phyloP scores from a whole-genome alignment of 805 yeast genomes.

The Pichia scutulata region DNA sequence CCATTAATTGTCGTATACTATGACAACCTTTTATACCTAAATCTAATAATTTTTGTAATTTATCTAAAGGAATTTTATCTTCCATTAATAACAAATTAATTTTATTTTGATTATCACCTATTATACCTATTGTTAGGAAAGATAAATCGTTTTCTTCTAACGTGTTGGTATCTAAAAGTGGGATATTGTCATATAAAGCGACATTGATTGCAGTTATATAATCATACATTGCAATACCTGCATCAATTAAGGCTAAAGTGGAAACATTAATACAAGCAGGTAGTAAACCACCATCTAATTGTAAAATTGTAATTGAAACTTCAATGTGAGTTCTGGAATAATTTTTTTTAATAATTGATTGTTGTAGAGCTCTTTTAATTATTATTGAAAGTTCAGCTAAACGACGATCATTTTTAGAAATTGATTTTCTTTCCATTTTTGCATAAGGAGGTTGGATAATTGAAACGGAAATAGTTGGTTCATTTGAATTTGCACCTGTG shows the following conservation, averaged over 20 bases:
- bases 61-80: conserved; percentile 77
- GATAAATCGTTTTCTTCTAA: conserved; percentile 83
- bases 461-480: conserved; percentile 57
- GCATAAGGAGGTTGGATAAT: conserved; percentile 77
- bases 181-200: conserved; percentile 68
- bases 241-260: conserved; percentile 86
- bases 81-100: conserved; percentile 71
- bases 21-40: conserved; percentile 86
- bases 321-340: conserved; percentile 82
- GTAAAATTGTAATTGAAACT: conserved; percentile 66
- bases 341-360: conserved; percentile 63
- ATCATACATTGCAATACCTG: conserved; percentile 92
- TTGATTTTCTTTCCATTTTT: conserved; percentile 64
- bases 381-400: conserved; percentile 60
- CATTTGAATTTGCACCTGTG: conserved; percentile 45
- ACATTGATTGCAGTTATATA: conserved; percentile 75
- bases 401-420: conserved; percentile 59
- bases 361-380: conserved; percentile 61
- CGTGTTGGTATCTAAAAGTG: conserved; percentile 74
- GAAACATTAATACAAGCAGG: conserved; percentile 77
- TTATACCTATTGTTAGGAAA: conserved; percentile 70
- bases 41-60: conserved; percentile 65
- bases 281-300: conserved; percentile 86
- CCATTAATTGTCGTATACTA: conserved; percentile 77
- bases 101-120: conserved; percentile 69